Evolutionary conservation across 257 asterid genomes (phyloP).

Genomic region (Orobanche coerulescens): DNA sequence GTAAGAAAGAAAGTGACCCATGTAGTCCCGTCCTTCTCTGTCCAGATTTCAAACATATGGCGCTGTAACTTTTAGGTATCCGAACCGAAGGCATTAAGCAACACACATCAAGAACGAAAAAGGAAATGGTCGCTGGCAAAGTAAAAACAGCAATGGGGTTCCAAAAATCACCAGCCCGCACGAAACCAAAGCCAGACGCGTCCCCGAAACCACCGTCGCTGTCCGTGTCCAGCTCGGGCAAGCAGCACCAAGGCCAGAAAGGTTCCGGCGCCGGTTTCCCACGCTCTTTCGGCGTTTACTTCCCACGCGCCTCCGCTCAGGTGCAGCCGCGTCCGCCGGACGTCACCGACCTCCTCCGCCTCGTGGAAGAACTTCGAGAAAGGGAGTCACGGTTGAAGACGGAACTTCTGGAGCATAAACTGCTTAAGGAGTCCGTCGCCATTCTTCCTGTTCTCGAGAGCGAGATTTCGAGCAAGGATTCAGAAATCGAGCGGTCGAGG

Average conservation of each 20-base stretch:
- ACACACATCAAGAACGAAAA: neutral
- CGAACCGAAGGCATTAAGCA: neutral
- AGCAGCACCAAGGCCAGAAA: conserved; percentile 31
- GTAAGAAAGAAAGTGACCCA: conserved; percentile 25
- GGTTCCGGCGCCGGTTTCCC: conserved; percentile 38
- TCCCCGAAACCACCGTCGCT: conserved; percentile 40
- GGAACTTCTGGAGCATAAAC: conserved; percentile 60
- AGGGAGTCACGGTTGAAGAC: conserved; percentile 69
- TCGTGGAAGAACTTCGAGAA: conserved; percentile 59
- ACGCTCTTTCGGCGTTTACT: conserved; percentile 66
- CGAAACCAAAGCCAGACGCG: conserved; percentile 36
- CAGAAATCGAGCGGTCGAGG: conserved; percentile 39
- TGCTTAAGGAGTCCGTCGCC: conserved; percentile 51
- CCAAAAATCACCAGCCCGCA: conserved; percentile 53
- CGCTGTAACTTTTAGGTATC: neutral
- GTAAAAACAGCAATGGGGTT: conserved; percentile 64
- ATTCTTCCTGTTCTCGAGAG: conserved; percentile 67
- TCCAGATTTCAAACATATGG: conserved; percentile 21
- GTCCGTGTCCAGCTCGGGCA: conserved; percentile 36
- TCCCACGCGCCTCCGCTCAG: conserved; percentile 81
- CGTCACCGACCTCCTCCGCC: conserved; percentile 56
- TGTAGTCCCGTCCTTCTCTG: conserved; percentile 28
- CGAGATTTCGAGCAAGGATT: conserved; percentile 43
- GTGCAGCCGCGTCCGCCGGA: conserved; percentile 97
- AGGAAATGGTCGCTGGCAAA: conserved; percentile 74